Percentiles rank a stretch among this genome's conserved stretches.
Conservation (phyloP, 306 rosid genomes). For the Rosa persica region DNA sequence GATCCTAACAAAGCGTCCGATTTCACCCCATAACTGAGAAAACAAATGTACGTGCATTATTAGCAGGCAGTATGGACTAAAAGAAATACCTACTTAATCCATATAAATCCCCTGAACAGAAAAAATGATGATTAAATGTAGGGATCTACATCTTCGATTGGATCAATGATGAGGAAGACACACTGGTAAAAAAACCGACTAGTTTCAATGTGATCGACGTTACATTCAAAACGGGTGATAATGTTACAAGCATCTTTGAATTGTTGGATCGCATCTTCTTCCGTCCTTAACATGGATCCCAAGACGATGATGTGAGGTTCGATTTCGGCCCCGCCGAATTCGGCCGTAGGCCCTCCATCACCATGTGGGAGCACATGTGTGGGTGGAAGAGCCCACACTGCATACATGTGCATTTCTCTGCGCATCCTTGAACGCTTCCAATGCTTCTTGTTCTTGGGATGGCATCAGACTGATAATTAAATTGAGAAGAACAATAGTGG, state of each 20-base stretch:
- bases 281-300: slow-evolving; percentile 37
- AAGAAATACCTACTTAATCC: not conserved
- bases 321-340: slow-evolving; percentile 70
- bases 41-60: not conserved
- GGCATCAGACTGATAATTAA: not conserved
- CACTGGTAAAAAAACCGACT: not conserved
- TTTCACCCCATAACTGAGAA: not conserved
- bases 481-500: no score
- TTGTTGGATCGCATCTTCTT: not conserved
- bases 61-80: not conserved
- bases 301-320: slow-evolving; percentile 78
- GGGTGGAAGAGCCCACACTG: slow-evolving; percentile 83
- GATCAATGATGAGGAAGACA: not conserved
- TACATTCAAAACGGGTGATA: not conserved
- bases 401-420: slow-evolving; percentile 31
- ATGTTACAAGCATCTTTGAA: not conserved
- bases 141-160: not conserved
- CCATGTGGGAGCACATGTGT: not conserved
- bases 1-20: not conserved
- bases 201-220: not conserved
- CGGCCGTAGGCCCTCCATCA: slow-evolving; percentile 59
- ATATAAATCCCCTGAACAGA: not conserved
- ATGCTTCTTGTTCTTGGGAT: not conserved
- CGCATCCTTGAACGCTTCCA: not conserved
- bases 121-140: not conserved